These are phyloP conservation scores for Fonsecaea nubica DNA, from an alignment of 2,329 filamentous ascomycete species.

Conservation along the genomic window DNA sequence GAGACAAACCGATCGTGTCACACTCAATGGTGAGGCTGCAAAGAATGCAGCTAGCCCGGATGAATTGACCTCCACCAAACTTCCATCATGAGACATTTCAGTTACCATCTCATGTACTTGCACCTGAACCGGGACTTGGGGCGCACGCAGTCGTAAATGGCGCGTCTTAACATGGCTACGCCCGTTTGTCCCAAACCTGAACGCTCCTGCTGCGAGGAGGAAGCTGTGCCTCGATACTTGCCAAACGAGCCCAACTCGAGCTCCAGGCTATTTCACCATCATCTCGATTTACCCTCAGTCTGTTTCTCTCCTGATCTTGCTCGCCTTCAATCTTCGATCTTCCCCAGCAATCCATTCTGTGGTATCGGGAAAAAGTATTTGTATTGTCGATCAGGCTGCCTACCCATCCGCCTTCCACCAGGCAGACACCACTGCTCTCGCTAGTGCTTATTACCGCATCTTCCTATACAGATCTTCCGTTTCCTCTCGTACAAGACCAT, in stretches of 20 bases:
- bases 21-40: background rate
- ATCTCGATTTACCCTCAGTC: background rate
- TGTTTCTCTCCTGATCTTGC: background rate
- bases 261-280: background rate
- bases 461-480: background rate
- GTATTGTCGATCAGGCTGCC: background rate
- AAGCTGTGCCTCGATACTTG: background rate
- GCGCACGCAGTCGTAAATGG: background rate
- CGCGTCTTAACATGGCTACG: background rate
- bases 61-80: background rate
- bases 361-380: slow-evolving; percentile 9
- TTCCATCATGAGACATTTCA: background rate
- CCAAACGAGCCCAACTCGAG: background rate
- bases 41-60: background rate
- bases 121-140: no score
- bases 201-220: slow-evolving; percentile 1
- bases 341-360: slow-evolving; percentile 1
- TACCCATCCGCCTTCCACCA: background rate
- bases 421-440: slow-evolving; percentile 8
- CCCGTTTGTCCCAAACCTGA: background rate
- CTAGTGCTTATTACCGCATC: background rate
- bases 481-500: background rate
- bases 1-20: background rate
- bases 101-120: background rate
- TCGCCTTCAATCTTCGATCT: background rate